Evolutionary conservation across 306 rosid genomes (phyloP).

Genomic region (Purshia tridentata): DNA sequence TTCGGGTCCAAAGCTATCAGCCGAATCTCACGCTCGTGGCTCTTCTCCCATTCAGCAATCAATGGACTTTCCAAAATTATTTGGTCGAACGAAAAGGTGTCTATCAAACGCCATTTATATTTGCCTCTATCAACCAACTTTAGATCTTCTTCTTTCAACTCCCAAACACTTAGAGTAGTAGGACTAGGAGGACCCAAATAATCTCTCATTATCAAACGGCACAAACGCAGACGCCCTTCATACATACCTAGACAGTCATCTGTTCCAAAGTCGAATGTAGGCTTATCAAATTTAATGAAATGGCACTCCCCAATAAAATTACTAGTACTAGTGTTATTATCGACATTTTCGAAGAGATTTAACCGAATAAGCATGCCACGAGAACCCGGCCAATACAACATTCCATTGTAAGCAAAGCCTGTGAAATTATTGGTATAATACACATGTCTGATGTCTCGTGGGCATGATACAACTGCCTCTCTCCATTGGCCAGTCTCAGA

Average conservation of each 20-base stretch:
- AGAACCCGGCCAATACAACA: not conserved
- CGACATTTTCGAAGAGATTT: not conserved
- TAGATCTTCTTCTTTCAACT: not conserved
- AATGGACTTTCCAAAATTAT: not conserved
- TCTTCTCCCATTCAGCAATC: not conserved
- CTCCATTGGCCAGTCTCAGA: not conserved
- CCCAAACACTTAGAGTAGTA: not conserved
- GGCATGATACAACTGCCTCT: not conserved
- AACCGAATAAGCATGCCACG: not conserved
- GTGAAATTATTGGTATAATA: fast-evolving
- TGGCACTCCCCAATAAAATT: not conserved
- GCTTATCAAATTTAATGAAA: not conserved
- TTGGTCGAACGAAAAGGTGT: not conserved
- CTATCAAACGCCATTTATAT: not conserved
- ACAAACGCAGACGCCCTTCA: not conserved
- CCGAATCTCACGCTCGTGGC: not conserved
- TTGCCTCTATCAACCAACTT: not conserved
- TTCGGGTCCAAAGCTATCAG: too few species aligned
- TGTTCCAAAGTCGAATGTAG: not conserved
- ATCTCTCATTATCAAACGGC: not conserved
- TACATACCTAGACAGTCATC: not conserved
- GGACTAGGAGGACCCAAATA: too few species aligned
- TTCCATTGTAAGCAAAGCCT: not conserved
- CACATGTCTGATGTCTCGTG: not conserved
- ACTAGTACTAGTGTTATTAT: not conserved